These are phyloP conservation scores for Coprinopsis sp. DNA, from an alignment of 768 basidiomycete species.

Conservation along the genomic window DNA sequence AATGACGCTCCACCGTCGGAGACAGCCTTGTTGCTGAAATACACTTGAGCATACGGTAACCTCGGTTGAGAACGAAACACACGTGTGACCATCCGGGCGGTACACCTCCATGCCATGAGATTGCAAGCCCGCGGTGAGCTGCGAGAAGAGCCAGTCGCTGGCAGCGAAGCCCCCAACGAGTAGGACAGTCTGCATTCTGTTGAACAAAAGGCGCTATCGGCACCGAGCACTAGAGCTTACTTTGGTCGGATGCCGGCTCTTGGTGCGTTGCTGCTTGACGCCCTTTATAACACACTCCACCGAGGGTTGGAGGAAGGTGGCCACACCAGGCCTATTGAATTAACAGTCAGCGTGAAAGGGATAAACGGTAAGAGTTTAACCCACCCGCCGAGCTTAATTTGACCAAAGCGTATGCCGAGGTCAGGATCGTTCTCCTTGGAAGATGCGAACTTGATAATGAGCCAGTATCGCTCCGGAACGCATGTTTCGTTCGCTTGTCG, in stretches of 20 bases:
- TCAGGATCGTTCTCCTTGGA: constrained; percentile 32
- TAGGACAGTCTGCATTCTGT: constrained; percentile 30
- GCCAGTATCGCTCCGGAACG: constrained; percentile 31
- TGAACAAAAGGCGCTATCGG: not conserved
- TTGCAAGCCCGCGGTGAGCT: constrained; percentile 35
- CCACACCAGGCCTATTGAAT: constrained; percentile 21
- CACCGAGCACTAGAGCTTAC: constrained; percentile 12
- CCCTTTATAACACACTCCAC: constrained; percentile 26
- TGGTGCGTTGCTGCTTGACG: constrained; percentile 15
- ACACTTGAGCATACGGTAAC: too few species aligned
- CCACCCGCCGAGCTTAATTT: constrained; percentile 37
- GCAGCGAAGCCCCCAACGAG: constrained; percentile 59
- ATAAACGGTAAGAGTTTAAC: constrained; percentile 3
- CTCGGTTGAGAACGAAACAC: not conserved
- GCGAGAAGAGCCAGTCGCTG: constrained; percentile 47
- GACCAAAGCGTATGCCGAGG: constrained; percentile 41
- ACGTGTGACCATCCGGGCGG: constrained; percentile 52
- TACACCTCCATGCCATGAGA: constrained; percentile 36
- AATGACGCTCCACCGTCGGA: constrained; percentile 16
- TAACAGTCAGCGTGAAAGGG: not conserved
- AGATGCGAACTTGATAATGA: constrained; percentile 41
- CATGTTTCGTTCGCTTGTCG: constrained; percentile 41
- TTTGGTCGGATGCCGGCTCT: constrained; percentile 17
- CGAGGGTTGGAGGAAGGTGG: constrained; percentile 30
- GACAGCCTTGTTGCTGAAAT: constrained; percentile 14